A percentile compares a stretch with the other conserved stretches of the same genome.
Conservation (phyloP, 805 yeast genomes). For the Tetrapisispora pingtungensis region DNA sequence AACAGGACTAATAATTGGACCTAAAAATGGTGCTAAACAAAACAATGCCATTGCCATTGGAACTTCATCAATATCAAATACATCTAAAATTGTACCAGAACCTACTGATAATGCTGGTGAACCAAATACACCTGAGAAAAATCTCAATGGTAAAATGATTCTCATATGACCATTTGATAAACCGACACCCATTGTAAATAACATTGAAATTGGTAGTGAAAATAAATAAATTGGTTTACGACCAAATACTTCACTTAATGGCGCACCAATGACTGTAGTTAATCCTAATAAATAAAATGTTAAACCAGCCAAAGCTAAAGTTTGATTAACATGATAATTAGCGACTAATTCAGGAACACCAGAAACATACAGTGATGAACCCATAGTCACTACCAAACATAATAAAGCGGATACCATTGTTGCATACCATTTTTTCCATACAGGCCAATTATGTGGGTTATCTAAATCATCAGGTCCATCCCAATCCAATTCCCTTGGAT, state of each 20-base stretch:
- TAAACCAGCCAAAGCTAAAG: constrained; percentile 55
- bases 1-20: constrained; percentile 70
- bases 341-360: constrained; percentile 47
- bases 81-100: constrained; percentile 73
- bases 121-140: constrained; percentile 65
- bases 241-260: constrained; percentile 61
- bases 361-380: constrained; percentile 61
- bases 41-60: constrained; percentile 72
- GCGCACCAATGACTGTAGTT: constrained; percentile 65
- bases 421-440: constrained; percentile 50
- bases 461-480: constrained; percentile 52
- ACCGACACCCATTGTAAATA: constrained; percentile 68
- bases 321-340: constrained; percentile 45
- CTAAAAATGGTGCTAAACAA: constrained; percentile 69
- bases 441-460: constrained; percentile 63
- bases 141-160: constrained; percentile 55
- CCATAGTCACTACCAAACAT: constrained; percentile 64
- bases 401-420: constrained; percentile 56
- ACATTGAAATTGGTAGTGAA: constrained; percentile 57
- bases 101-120: constrained; percentile 79
- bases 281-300: constrained; percentile 64
- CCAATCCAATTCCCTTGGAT: constrained; percentile 42
- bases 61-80: constrained; percentile 57
- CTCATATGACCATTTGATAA: constrained; percentile 47
- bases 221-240: constrained; percentile 49